phyloP scores from a whole-genome alignment of 495 filamentous ascomycete species.

The Aspergillus steynii region DNA sequence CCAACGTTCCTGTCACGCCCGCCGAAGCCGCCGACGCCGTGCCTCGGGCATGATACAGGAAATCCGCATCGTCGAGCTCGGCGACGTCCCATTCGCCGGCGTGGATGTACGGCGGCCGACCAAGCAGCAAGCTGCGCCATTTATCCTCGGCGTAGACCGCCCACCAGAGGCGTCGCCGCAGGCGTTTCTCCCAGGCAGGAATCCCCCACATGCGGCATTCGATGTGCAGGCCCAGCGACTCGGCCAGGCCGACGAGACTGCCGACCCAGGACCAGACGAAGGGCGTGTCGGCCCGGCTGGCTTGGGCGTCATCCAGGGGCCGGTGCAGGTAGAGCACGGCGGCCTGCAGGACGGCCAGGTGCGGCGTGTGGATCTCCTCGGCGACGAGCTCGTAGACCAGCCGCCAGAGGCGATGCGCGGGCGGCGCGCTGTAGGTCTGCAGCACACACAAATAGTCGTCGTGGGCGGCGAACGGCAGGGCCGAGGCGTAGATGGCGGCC shows the following conservation, averaged over 20 bases:
- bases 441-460: slow-evolving; percentile 36
- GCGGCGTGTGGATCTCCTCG: slow-evolving; percentile 38
- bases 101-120: slow-evolving; percentile 79
- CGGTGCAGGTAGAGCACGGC: slow-evolving; percentile 36
- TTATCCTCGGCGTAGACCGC: slow-evolving; percentile 92
- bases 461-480: slow-evolving; percentile 32
- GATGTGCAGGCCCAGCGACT: slow-evolving; percentile 72
- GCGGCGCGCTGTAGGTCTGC: slow-evolving; percentile 30
- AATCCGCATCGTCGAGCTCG: slow-evolving; percentile 66
- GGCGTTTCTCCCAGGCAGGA: slow-evolving; percentile 79
- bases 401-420: slow-evolving; percentile 32
- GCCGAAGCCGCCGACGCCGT: slow-evolving; percentile 25
- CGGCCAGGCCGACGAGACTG: slow-evolving; percentile 33
- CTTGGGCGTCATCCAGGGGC: slow-evolving; percentile 22
- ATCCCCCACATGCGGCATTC: slow-evolving; percentile 89
- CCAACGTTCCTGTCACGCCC: slow-evolving; percentile 8
- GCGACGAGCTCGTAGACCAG: slow-evolving; percentile 33
- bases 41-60: slow-evolving; percentile 36
- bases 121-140: slow-evolving; percentile 85
- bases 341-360: slow-evolving; percentile 35
- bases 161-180: slow-evolving; percentile 85
- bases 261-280: slow-evolving; percentile 41
- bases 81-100: slow-evolving; percentile 81
- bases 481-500: slow-evolving; percentile 38
- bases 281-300: slow-evolving; percentile 29